phyloP scores from a whole-genome alignment of 2,329 filamentous ascomycete species.

The Dothideomycetes sp. region DNA sequence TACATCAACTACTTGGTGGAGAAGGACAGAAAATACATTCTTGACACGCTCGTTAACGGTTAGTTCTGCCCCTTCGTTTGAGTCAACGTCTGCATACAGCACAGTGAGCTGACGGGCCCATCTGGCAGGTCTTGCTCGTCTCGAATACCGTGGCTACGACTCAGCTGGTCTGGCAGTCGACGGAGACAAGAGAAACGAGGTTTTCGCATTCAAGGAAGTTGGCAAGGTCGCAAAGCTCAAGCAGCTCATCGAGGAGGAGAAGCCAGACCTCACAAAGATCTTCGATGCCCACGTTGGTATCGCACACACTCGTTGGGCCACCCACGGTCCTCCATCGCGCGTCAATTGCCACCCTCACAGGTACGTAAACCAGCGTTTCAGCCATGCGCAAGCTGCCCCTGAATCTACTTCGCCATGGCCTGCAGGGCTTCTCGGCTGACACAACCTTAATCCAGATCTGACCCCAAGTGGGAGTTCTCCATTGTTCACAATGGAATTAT shows the following conservation, averaged over 20 bases:
- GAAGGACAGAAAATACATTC: conserved; percentile 93
- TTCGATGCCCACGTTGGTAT: conserved; percentile 98
- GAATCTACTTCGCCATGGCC: conserved; percentile 1
- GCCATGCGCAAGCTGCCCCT: conserved; percentile 7
- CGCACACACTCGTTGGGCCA: conserved; percentile 98
- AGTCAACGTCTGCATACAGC: neutral
- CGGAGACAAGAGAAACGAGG: conserved; percentile 97
- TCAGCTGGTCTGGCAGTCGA: conserved; percentile 93
- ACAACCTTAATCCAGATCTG: conserved; percentile 53
- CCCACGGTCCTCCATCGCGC: conserved; percentile 87
- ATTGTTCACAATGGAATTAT: conserved; percentile 99
- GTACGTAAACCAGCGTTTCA: conserved; percentile 39
- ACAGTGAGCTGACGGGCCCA: conserved; percentile 14
- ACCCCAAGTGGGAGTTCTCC: conserved; percentile 89
- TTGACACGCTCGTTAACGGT: conserved; percentile 95
- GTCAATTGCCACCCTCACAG: conserved; percentile 97
- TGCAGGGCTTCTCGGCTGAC: conserved; percentile 4
- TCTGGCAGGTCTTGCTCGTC: conserved; percentile 67
- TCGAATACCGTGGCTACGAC: conserved; percentile 98
- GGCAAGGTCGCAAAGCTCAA: conserved; percentile 97
- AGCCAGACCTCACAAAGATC: conserved; percentile 78
- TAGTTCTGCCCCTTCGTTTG: conserved; percentile 27
- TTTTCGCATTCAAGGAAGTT: conserved; percentile 96
- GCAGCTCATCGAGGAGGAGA: conserved; percentile 74
- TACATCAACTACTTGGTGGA: conserved; percentile 99